phyloP scores from a whole-genome alignment of 2,329 filamentous ascomycete genomes.

The Tolypocladium ophioglossoides region DNA sequence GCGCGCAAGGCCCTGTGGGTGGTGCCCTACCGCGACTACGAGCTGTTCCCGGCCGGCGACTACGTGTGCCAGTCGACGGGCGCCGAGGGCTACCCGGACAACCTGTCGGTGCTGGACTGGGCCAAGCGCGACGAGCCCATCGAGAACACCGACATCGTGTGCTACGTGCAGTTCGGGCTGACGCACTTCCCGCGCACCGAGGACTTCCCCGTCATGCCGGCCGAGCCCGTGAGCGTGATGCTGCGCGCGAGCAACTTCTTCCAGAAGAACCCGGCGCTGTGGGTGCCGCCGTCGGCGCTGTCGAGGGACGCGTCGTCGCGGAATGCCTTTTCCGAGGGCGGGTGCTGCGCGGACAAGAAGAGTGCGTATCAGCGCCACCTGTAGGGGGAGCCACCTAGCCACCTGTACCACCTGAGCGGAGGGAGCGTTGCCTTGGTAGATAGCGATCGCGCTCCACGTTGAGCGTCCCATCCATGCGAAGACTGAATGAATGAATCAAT shows the following conservation, averaged over 20 bases:
- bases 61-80: constrained; percentile 36
- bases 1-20: constrained; percentile 31
- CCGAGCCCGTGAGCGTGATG: constrained; percentile 40
- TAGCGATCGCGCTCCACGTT: background rate
- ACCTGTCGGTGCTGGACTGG: constrained; percentile 31
- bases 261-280: constrained; percentile 37
- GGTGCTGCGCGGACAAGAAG: constrained; percentile 5
- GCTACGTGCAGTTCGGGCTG: constrained; percentile 41
- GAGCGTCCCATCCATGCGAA: no score
- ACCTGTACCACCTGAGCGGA: no score
- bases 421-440: background rate
- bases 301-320: constrained; percentile 19
- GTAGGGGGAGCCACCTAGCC: constrained; percentile 1
- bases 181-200: constrained; percentile 53
- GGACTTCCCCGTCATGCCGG: constrained; percentile 60
- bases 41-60: constrained; percentile 30
- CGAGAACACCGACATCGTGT: constrained; percentile 38
- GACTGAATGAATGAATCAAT: no score
- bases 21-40: constrained; percentile 28
- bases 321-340: constrained; percentile 7
- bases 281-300: constrained; percentile 32
- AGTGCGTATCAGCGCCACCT: constrained; percentile 8
- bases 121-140: constrained; percentile 35
- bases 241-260: constrained; percentile 44
- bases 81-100: constrained; percentile 13